Evolutionary conservation across 768 basidiomycete species (phyloP), one percentile per base, ranked within the genome.

Genomic region (Galerina marginata): DNA sequence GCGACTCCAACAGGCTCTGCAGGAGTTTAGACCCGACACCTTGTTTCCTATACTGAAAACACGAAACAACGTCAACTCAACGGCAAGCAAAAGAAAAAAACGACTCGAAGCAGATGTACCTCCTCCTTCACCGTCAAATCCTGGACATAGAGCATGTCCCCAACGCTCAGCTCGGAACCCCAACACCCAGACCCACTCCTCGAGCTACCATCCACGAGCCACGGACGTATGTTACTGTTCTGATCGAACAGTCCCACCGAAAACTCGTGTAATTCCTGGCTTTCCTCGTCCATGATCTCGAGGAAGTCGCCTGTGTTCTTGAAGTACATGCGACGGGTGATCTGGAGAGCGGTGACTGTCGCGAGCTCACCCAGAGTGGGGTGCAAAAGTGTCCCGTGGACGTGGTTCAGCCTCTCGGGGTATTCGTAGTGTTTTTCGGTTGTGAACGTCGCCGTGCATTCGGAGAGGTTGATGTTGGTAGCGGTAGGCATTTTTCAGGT

Each of bases 161-260:
- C 75, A 4, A 54, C 4, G 53, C 74, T 62, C 54, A 75, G 45
- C 48, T 76, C 72, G 4, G 47, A 48, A 14, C 72, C 72, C 74
- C 72, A 76, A 33, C 68, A 71, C 6, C 74, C 72, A 0, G 71
- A 69, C 4, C 76, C 75, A 44, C 69, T 72, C 49, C 71, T 70
- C 26, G 63, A 46, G n/a, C 69, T 66, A 14, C 69, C 60, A 15
- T 74, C 67, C 14, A 71, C 49, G 3, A 74, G 58, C 56, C 65
- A 65, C 3, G 66, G 54, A 43, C 65, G 66, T n/a, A 75, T 39
- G 6, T 58, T 45, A 3, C 70, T 69, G 54, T 66, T 36, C 42
- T 71, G 67, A 60, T 78, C 73, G 37, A 75, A 77, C 1, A 77
- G 53, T 1, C 43, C 61, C 2, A 60, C 42, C 14, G 73, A 68